A percentile compares a stretch with the other conserved stretches of the same genome.
Evolutionary conservation across 2,329 filamentous ascomycete genomes (phyloP).

Genomic region (Penicillium corylophilum): DNA sequence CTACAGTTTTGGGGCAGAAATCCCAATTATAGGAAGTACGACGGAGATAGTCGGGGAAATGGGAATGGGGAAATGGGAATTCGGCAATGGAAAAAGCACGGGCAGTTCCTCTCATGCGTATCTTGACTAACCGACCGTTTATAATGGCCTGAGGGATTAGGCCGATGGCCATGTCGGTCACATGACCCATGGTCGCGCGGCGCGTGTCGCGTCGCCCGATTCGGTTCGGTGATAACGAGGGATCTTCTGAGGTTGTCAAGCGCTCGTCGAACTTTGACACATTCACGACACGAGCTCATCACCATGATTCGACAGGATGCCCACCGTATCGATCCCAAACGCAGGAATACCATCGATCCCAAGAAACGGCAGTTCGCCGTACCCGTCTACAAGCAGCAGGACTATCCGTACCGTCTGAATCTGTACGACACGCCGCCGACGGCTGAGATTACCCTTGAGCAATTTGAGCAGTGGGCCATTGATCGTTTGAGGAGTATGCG

Average conservation of each 20-base stretch:
- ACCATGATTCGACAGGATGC: slow-evolving; percentile 47
- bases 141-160: no score
- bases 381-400: slow-evolving; percentile 70
- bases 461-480: slow-evolving; percentile 99
- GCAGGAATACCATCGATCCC: slow-evolving; percentile 72
- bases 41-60: not conserved
- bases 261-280: slow-evolving; percentile 1
- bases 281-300: not conserved
- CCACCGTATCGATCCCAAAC: slow-evolving; percentile 60
- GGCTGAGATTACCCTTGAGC: slow-evolving; percentile 89
- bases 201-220: slow-evolving; percentile 25
- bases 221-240: slow-evolving; percentile 17
- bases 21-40: not conserved
- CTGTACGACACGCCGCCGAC: slow-evolving; percentile 88
- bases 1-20: not conserved
- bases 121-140: not conserved
- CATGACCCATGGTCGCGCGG: slow-evolving; percentile 12
- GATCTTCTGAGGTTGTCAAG: not conserved
- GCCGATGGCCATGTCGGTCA: slow-evolving; percentile 3
- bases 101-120: slow-evolving; percentile 1
- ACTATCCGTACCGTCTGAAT: slow-evolving; percentile 85
- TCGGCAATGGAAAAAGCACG: not conserved
- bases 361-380: slow-evolving; percentile 85
- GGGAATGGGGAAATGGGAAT: not conserved
- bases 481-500: slow-evolving; percentile 73